phyloP scores from a whole-genome alignment of 2,329 filamentous ascomycete species.

The Phyllosticta capitalensis region DNA sequence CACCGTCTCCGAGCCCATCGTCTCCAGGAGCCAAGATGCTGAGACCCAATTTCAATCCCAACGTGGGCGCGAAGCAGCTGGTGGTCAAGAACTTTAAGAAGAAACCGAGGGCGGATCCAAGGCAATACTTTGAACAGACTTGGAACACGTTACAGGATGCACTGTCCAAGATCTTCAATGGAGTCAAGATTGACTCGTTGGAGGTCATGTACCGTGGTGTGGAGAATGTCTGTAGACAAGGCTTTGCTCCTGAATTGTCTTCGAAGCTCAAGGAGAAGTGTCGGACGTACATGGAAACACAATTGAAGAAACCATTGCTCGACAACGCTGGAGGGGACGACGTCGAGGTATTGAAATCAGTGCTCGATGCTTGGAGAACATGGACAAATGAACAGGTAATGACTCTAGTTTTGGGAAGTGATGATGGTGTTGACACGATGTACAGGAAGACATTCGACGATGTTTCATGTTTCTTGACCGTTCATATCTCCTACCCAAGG shows the following conservation, averaged over 20 bases:
- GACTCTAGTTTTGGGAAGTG: conserved; percentile 1
- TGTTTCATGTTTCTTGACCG: conserved; percentile 93
- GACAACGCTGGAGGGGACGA: conserved; percentile 47
- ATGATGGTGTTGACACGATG: conserved; percentile 10
- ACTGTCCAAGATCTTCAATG: conserved; percentile 62
- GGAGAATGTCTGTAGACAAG: conserved; percentile 81
- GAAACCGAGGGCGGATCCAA: conserved; percentile 53
- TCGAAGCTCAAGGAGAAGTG: conserved; percentile 56
- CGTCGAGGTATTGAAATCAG: conserved; percentile 53
- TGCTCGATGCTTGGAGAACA: conserved; percentile 57
- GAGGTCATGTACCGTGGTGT: conserved; percentile 85
- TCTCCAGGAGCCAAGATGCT: conserved; percentile 24
- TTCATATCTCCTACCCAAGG: conserved; percentile 70
- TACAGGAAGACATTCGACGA: conserved; percentile 64
- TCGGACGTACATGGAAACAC: conserved; percentile 50
- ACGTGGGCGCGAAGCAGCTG: conserved; percentile 71
- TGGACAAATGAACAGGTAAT: conserved; percentile 71
- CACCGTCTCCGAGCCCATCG: conserved; percentile 22
- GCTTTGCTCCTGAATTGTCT: conserved; percentile 59
- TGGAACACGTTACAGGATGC: conserved; percentile 67
- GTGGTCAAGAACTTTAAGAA: conserved; percentile 86
- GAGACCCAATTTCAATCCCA: conserved; percentile 54
- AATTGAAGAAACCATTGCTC: conserved; percentile 50
- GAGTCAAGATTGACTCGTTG: conserved; percentile 55
- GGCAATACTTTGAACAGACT: conserved; percentile 67